Base-by-base conservation (phyloP, 1,284 basidiomycete species). In the Cutaneotrichosporon sp. region DNA sequence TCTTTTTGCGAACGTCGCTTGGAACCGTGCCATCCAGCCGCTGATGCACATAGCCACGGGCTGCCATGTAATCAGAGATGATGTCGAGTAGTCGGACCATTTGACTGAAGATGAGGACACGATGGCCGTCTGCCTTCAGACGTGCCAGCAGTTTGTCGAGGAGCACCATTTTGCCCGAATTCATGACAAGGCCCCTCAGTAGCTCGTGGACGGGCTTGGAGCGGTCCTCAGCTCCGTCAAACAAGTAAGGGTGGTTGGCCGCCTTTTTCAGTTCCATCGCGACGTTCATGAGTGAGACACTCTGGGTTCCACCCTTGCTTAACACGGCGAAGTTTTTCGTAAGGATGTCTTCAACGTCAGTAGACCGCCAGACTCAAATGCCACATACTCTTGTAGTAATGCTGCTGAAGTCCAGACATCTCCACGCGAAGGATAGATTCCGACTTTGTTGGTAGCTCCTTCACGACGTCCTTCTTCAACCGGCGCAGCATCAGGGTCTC, bases 11-110 rank as follows among this genome's bases (percentile, higher is more conserved):
- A 33, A 85, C 81, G 55, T 88, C 86, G 4, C 84, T 86, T 3
- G 84, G 78, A 13, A 87, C 83, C 50, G 85, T 81, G 9, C 85
- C 89, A 65, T 92, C 90, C 13, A 92, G 78, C 3, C 88, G 81
- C 55, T 88, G 86, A 68, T 84, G 86, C 18, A 83, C 84, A 70
- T 96, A 98, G 35, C 88, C 87, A 41, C 96, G 83, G 41, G 94
- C 78, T 22, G 78, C 78, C 85, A 97, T 92, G 76, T 97, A 98
- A 76, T 99, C 96, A 58, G 88, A 93, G 62, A 99, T 83, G 72
- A 99, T 98, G 75, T 99, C 96, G 37, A 99, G 83, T 83, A 98
- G 90, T 57, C 94, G 86, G 46, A 98, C 94, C 96, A 99, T 98
- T 76, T 98, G 96, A 66, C 90, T 94, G 80, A 98, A 98, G 70